These are phyloP conservation scores for Candida sanyaensis DNA, from an alignment of 1,139 yeast species.

Conservation along the genomic window DNA sequence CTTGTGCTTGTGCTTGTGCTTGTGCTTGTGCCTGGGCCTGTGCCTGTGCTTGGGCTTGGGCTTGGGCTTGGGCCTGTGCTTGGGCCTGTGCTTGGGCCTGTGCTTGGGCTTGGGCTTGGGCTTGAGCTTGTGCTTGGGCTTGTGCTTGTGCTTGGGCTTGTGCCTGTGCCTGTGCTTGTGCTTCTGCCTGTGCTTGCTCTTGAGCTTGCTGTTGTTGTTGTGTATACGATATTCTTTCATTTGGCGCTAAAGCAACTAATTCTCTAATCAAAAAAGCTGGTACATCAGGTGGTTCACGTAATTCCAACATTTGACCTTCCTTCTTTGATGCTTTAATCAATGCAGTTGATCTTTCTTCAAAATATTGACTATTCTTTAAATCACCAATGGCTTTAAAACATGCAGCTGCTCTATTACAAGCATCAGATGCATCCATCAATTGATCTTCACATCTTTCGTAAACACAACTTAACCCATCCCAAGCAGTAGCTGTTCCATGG, in stretches of 20 bases:
- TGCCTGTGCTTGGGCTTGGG: constrained; percentile 14
- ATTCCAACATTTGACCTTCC: constrained; percentile 44
- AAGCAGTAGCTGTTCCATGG: constrained; percentile 57
- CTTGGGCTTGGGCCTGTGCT: constrained; percentile 17
- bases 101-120: constrained; percentile 8
- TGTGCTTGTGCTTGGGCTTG: constrained; percentile 11
- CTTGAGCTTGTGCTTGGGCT: constrained; percentile 13
- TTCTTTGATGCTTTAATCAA: constrained; percentile 44
- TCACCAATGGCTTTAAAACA: constrained; percentile 55
- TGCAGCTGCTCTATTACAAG: constrained; percentile 52
- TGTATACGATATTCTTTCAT: constrained; percentile 42
- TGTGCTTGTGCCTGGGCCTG: constrained; percentile 11
- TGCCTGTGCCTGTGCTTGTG: constrained; percentile 9
- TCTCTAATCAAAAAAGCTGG: constrained; percentile 50
- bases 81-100: constrained; percentile 14
- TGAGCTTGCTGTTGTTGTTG: constrained; percentile 23
- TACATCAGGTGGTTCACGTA: constrained; percentile 52
- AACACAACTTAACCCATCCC: constrained; percentile 68
- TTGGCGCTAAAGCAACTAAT: constrained; percentile 44
- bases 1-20: constrained; percentile 12
- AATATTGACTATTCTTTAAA: constrained; percentile 35
- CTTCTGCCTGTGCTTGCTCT: constrained; percentile 10
- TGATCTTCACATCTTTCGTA: constrained; percentile 66
- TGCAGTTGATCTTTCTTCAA: constrained; percentile 45
- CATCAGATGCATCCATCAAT: constrained; percentile 59